These are phyloP conservation scores for Cordyceps militaris DNA, from an alignment of 2,329 filamentous ascomycete species.

Conservation along the genomic window DNA sequence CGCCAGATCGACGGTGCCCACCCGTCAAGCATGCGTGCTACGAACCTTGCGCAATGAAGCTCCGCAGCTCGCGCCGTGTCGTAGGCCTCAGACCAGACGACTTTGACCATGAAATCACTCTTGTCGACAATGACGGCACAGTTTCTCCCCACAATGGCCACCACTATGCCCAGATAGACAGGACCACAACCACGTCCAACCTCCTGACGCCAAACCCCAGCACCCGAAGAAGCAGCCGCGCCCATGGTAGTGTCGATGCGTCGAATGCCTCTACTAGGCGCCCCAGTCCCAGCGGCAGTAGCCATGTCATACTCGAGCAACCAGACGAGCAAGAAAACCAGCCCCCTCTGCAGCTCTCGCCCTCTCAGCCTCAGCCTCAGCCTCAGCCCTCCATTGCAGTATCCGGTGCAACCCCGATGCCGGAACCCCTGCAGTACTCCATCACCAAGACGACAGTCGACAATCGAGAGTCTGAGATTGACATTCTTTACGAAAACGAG, in stretches of 20 bases:
- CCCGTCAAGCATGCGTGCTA: not conserved
- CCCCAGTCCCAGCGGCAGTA: conserved; percentile 2
- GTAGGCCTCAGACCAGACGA: conserved; percentile 50
- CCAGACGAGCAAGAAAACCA: conserved; percentile 6
- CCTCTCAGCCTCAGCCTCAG: conserved; percentile 14
- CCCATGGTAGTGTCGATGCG: conserved; percentile 1
- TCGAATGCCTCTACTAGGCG: conserved; percentile 1
- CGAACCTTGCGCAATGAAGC: conserved; percentile 19
- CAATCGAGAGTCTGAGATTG: conserved; percentile 56
- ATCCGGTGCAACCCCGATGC: conserved; percentile 22
- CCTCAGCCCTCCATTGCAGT: conserved; percentile 30
- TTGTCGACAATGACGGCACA: conserved; percentile 50
- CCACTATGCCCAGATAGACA: conserved; percentile 8
- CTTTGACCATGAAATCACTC: conserved; percentile 64
- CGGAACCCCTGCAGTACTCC: conserved; percentile 26
- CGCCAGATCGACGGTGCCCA: not conserved
- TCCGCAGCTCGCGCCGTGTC: conserved; percentile 48
- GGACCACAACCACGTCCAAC: conserved; percentile 13
- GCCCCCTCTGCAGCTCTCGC: conserved; percentile 16
- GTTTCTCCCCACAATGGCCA: conserved; percentile 2
- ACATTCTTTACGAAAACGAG: conserved; percentile 94
- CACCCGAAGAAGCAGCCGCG: conserved; percentile 3
- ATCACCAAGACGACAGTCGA: conserved; percentile 25
- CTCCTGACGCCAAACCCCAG: conserved; percentile 11
- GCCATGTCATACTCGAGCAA: conserved; percentile 5